Evolutionary conservation across 2,329 filamentous ascomycete genomes (phyloP), one percentile per base, ranked within the genome.

Genomic region (Lasiodiplodia gonubiensis): DNA sequence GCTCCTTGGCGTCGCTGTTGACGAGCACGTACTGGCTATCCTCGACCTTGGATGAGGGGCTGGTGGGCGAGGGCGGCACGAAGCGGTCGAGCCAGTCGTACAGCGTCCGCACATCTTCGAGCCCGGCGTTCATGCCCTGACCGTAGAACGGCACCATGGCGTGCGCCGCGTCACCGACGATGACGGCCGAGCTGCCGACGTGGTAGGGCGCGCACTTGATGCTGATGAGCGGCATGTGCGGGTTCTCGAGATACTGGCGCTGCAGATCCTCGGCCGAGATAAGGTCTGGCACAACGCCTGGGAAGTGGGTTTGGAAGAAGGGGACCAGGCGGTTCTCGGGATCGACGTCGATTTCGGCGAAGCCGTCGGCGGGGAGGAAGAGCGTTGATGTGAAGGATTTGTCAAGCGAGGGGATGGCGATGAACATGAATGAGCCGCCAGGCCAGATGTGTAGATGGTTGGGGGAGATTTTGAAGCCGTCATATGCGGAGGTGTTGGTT

Each of bases 131-230:
- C 89, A 99, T 96, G 46, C 95, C 95, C 78, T 99, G 95, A 0
- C 95, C 95, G 78, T 98, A 99, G 80, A 99, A 99, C 0, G 95
- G 95, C 0, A 99, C 93, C 90, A 99, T 97, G 67, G 96, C 95
- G 77, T 99, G 95, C 0, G 95, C 94, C 8, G 95, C 93, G 76
- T 99, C 95, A 68, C 95, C 95, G 42, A 99, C 77, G 59, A 99
- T 92, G 68, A 97, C 93, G 37, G 86, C 93, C 0, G 89, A 91
- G 27, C 88, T 88, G 60, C 81, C 84, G 81, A 88, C 93, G 81
- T 97, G 93, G 79, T 98, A 92, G 0, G 95, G 95, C 21, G 86
- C 86, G 81, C 94, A 97, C 80, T 97, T 98, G 76, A 99, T 91
- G 76, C 88, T 95, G 76, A 99, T 95, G 7, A 99, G 85, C 0